A percentile compares a stretch with the other conserved stretches of the same genome.
phyloP scores from a whole-genome alignment of 768 basidiomycete genomes.

The Serendipita sp. region DNA sequence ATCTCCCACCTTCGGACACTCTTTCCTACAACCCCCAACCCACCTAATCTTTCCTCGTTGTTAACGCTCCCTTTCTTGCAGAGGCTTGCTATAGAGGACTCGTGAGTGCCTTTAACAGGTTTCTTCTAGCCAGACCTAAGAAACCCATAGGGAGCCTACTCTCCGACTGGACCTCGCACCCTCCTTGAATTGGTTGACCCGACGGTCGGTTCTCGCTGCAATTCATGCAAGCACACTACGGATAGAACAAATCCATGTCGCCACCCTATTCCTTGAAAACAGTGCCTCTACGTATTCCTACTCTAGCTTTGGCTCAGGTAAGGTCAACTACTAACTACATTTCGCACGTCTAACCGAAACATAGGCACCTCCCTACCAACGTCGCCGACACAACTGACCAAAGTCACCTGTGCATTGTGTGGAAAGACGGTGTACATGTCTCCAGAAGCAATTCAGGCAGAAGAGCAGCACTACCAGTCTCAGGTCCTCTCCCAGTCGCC shows the following conservation, averaged over 20 bases:
- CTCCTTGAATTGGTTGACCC: constrained; percentile 84
- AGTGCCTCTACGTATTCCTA: constrained; percentile 24
- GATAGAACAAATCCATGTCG: constrained; percentile 68
- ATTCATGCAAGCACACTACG: constrained; percentile 76
- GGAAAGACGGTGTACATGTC: constrained; percentile 35
- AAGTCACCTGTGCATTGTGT: constrained; percentile 66
- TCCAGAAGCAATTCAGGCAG: constrained; percentile 12
- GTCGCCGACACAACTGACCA: constrained; percentile 23
- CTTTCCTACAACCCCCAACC: constrained; percentile 40
- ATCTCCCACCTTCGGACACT: constrained; percentile 58
- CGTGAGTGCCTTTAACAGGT: constrained; percentile 34
- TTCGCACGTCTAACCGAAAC: neutral
- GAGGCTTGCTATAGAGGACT: constrained; percentile 64
- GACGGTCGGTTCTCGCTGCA: constrained; percentile 66
- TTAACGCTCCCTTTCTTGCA: constrained; percentile 63
- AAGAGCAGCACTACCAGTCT: neutral
- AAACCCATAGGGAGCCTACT: constrained; percentile 60
- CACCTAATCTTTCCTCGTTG: constrained; percentile 60
- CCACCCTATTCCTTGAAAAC: constrained; percentile 40
- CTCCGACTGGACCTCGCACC: constrained; percentile 87
- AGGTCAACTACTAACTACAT: neutral
- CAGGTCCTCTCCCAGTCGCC: neutral
- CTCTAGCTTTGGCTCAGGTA: constrained; percentile 15
- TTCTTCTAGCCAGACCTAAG: constrained; percentile 8
- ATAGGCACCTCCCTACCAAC: constrained; percentile 29